Base-by-base conservation (phyloP, 2,329 filamentous ascomycete genomes). In the Alternaria conjuncta region DNA sequence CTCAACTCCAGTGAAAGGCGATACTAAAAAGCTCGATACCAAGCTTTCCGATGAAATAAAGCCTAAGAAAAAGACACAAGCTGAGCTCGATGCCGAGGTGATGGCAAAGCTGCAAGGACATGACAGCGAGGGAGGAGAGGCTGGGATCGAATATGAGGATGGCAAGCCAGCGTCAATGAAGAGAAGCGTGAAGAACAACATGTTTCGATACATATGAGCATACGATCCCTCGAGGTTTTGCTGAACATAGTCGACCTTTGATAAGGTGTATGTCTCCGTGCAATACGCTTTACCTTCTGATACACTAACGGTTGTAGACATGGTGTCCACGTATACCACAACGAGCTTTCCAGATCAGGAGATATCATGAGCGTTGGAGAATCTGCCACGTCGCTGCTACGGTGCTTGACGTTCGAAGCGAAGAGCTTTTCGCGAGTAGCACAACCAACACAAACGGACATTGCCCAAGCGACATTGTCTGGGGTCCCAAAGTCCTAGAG, bases 141-240 rank as follows among this genome's bases (percentile, higher is more conserved):
- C 90, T 4, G 92, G 91, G 1, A 82, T 94, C 5, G 91, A 94
- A 77, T 90, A 92, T 64, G 92, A 94, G 77, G 86, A 92, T 70
- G 92, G 92, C 0, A 86, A 90, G 75, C 88, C 92, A 0, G 88
- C 88, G 6, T 84, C 89, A 0, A 90, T 94, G 86, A 94, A 93
- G 80, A 83, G 91, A 54, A 86, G 89, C 36, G 92, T 94, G 11
- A 89, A 86, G 76, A 87, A 90, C 56, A 93, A 93, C 71, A 93
- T 93, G 90, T 94, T 94, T 76, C 83, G 90, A 15, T 86, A 90
- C 63, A 92, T 92, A 43, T 65, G 46, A 60, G n/a, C 32, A n/a
- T 41, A 3, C 45, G 6, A 10, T 13, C 6, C 26, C 8, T 6
- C 4, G 8, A 53, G 12, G 10, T 20, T 25, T 36, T 23, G 28